Evolutionary conservation across 805 yeast genomes (phyloP).

Genomic region (Candida berthetii): DNA sequence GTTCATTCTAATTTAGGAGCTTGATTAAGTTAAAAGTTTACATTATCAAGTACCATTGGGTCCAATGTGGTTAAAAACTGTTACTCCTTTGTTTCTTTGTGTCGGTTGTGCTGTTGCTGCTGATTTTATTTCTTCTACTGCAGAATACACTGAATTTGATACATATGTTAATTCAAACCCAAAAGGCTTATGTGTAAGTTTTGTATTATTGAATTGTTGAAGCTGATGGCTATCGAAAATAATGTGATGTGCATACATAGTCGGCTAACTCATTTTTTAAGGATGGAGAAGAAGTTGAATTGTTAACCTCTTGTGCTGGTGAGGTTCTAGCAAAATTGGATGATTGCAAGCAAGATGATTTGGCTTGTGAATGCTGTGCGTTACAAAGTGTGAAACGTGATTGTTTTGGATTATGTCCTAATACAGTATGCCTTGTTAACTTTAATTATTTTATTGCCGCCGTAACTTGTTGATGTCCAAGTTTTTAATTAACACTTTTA

Average conservation of each 20-base stretch:
- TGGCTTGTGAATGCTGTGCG: slow-evolving; percentile 54
- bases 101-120: not conserved
- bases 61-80: not conserved
- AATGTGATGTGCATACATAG: not conserved
- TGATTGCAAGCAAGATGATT: slow-evolving; percentile 45
- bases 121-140: slow-evolving; percentile 12
- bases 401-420: slow-evolving; percentile 44
- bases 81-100: not conserved
- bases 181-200: slow-evolving; percentile 31
- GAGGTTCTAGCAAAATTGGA: slow-evolving; percentile 39
- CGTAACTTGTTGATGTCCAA: not conserved
- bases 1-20: no score
- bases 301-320: slow-evolving; percentile 37
- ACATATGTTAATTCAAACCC: slow-evolving; percentile 42
- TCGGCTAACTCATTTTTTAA: not conserved
- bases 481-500: not conserved
- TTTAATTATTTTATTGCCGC: no score
- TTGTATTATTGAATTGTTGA: no score
- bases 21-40: no score
- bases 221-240: not conserved
- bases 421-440: slow-evolving; percentile 19
- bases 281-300: slow-evolving; percentile 34
- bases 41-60: not conserved
- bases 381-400: slow-evolving; percentile 38
- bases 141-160: slow-evolving; percentile 26